Evolutionary conservation across 768 basidiomycete species (phyloP).

Genomic region (Exidia glandulosa): DNA sequence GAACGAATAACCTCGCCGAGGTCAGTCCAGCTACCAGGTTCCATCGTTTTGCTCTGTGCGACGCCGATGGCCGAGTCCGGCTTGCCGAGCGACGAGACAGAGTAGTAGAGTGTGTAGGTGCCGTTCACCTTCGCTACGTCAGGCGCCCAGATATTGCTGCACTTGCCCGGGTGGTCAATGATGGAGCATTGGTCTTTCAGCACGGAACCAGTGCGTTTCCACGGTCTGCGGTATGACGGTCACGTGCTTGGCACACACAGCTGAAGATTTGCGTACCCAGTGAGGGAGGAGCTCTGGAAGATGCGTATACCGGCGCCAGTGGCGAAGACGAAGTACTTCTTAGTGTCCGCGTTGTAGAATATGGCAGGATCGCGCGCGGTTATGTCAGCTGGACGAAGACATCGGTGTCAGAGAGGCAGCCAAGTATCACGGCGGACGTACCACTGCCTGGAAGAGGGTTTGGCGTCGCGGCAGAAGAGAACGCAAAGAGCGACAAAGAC

Average conservation of each 20-base stretch:
- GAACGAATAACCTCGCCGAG: slow-evolving; percentile 12
- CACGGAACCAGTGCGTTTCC: slow-evolving; percentile 11
- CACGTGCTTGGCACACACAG: neutral
- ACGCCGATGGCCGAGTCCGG: slow-evolving; percentile 16
- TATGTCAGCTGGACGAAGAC: neutral
- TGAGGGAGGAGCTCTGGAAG: neutral
- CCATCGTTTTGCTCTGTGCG: slow-evolving; percentile 14
- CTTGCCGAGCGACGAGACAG: slow-evolving; percentile 12
- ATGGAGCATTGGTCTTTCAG: slow-evolving; percentile 6
- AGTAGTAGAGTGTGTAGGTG: slow-evolving; percentile 13
- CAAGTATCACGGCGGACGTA: neutral
- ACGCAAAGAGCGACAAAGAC: neutral
- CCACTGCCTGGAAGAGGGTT: neutral
- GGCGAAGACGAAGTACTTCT: slow-evolving; percentile 1
- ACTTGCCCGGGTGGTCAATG: slow-evolving; percentile 6
- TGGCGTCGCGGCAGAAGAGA: neutral
- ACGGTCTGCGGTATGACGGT: slow-evolving; percentile 5
- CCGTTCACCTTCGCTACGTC: slow-evolving; percentile 13
- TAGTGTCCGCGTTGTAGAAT: neutral
- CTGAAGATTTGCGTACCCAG: neutral
- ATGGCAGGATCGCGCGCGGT: neutral
- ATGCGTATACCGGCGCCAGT: neutral
- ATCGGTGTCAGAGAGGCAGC: neutral
- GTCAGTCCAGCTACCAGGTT: slow-evolving; percentile 15
- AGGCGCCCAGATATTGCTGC: slow-evolving; percentile 14